Conservation (phyloP, 768 basidiomycete species). For the Suillus bovinus region DNA sequence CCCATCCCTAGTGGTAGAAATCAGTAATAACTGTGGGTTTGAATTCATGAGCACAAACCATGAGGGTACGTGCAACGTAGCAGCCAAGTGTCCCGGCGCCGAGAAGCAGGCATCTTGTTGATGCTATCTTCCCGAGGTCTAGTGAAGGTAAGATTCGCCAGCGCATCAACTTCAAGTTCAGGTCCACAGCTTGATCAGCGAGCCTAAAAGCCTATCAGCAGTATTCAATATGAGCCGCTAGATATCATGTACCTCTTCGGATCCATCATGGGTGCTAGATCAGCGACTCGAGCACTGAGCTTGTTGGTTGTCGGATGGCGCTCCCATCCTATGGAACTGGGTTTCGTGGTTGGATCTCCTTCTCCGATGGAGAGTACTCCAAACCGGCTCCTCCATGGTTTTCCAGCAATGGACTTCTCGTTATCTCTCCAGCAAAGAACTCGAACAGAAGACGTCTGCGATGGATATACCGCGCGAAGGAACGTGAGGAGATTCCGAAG, state of each 20-base stretch:
- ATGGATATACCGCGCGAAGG: slow-evolving; percentile 61
- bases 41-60: slow-evolving; percentile 53
- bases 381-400: slow-evolving; percentile 62
- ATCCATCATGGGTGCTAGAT: slow-evolving; percentile 96
- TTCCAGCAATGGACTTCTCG: slow-evolving; percentile 43
- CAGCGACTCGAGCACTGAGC: slow-evolving; percentile 82
- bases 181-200: slow-evolving; percentile 95
- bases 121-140: slow-evolving; percentile 83
- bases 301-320: slow-evolving; percentile 82
- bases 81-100: slow-evolving; percentile 97
- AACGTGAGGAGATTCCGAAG: slow-evolving; percentile 89
- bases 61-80: slow-evolving; percentile 88
- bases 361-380: slow-evolving; percentile 44
- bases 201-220: slow-evolving; percentile 47
- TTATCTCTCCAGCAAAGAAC: slow-evolving; percentile 79
- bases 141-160: slow-evolving; percentile 93
- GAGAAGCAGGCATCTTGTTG: slow-evolving; percentile 79
- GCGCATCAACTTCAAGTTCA: slow-evolving; percentile 96
- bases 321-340: slow-evolving; percentile 92
- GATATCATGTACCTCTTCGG: slow-evolving; percentile 59
- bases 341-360: slow-evolving; percentile 32
- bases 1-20: slow-evolving; percentile 75
- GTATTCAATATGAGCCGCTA: not conserved
- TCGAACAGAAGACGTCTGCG: slow-evolving; percentile 48
- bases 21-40: slow-evolving; percentile 1